Evolutionary conservation across 495 filamentous ascomycete genomes (phyloP).

Genomic region (Podospora sp.): DNA sequence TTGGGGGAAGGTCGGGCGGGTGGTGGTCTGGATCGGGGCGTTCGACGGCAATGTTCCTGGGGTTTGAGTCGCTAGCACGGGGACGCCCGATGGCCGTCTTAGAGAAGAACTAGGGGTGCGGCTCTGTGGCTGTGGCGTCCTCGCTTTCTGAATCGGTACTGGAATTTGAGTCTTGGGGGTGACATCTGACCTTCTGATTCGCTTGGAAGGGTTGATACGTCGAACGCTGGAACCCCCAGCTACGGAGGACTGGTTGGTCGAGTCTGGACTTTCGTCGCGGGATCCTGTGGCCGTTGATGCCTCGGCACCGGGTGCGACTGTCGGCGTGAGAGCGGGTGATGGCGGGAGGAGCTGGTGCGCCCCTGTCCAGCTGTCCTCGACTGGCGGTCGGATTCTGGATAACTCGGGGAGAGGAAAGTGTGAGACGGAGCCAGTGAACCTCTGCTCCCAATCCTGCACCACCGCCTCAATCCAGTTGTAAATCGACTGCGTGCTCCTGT

Average conservation of each 20-base stretch:
- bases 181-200: slow-evolving; percentile 10
- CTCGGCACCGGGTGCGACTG: slow-evolving; percentile 17
- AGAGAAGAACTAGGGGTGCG: slow-evolving; percentile 16
- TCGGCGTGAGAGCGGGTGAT: slow-evolving; percentile 32
- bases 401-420: slow-evolving; percentile 17
- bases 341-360: slow-evolving; percentile 28
- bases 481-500: slow-evolving; percentile 32
- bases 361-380: slow-evolving; percentile 27
- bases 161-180: slow-evolving; percentile 9
- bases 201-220: slow-evolving; percentile 14
- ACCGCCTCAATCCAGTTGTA: slow-evolving; percentile 38
- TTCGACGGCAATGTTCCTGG: slow-evolving; percentile 7
- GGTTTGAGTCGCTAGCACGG: slow-evolving; percentile 9
- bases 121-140: slow-evolving; percentile 12
- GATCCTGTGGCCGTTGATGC: not conserved
- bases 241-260: not conserved
- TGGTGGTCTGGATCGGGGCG: slow-evolving; percentile 3
- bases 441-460: slow-evolving; percentile 34
- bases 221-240: not conserved
- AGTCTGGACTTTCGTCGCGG: slow-evolving; percentile 18
- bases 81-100: slow-evolving; percentile 12
- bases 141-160: slow-evolving; percentile 15
- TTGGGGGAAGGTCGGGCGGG: slow-evolving; percentile 5
- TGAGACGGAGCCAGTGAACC: slow-evolving; percentile 26
- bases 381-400: slow-evolving; percentile 4